phyloP scores from a whole-genome alignment of 208 protist species.

The Entamoeba invadens region DNA sequence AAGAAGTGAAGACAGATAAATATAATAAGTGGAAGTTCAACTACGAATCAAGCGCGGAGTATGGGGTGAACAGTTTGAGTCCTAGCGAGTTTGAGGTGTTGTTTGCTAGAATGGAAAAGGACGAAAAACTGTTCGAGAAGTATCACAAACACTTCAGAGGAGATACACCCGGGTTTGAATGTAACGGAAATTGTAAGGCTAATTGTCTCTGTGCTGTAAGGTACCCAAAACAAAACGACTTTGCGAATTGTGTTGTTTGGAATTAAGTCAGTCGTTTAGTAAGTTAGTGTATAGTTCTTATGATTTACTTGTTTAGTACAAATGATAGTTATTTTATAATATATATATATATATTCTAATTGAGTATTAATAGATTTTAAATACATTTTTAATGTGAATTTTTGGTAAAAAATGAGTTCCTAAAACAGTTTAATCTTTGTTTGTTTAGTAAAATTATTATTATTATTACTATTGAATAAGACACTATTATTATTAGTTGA shows the following conservation, averaged over 20 bases:
- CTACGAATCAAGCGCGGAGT: background rate
- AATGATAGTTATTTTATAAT: too few species aligned
- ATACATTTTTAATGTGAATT: too few species aligned
- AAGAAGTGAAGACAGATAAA: background rate
- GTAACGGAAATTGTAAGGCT: background rate
- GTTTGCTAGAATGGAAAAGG: background rate
- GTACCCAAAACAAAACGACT: background rate
- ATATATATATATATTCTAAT: too few species aligned
- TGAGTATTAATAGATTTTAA: too few species aligned
- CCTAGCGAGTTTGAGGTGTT: background rate
- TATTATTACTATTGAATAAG: too few species aligned
- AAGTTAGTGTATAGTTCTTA: too few species aligned
- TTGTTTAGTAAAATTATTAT: too few species aligned
- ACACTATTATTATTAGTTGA: too few species aligned
- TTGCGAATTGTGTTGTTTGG: background rate
- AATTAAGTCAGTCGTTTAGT: background rate
- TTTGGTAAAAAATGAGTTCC: too few species aligned
- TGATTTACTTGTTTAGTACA: too few species aligned
- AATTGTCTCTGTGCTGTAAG: background rate
- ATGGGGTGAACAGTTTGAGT: background rate
- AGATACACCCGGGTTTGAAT: background rate
- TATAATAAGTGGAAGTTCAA: slow-evolving; percentile 1
- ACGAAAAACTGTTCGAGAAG: background rate
- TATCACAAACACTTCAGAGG: background rate
- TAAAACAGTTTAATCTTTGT: too few species aligned